phyloP scores from a whole-genome alignment of 345 rosid genomes.

The Populus tremula region DNA sequence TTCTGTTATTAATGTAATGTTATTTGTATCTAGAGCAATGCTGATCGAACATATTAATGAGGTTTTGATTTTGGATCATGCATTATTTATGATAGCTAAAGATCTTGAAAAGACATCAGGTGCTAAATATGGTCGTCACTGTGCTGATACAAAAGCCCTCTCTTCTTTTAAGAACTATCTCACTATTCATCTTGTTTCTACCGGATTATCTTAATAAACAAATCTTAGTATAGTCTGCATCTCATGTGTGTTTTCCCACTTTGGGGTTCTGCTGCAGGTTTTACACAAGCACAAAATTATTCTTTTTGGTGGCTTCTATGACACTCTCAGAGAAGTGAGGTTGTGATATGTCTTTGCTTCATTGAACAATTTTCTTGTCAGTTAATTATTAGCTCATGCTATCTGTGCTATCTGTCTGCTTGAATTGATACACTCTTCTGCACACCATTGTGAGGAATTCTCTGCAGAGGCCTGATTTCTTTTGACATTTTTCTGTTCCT shows the following conservation, averaged over 20 bases:
- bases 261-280: conserved; percentile 54
- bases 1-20: neutral
- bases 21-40: neutral
- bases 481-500: no score
- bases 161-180: no score
- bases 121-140: neutral
- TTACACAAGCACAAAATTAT: conserved; percentile 90
- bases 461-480: neutral
- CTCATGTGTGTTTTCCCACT: conserved; percentile 13
- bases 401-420: neutral
- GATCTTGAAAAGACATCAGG: neutral
- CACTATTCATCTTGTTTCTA: neutral
- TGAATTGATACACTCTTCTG: neutral
- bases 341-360: conserved; percentile 38
- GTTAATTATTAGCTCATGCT: conserved; percentile 6
- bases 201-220: neutral
- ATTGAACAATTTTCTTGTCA: neutral
- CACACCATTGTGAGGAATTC: neutral
- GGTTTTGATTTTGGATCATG: neutral
- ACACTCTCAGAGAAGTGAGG: conserved; percentile 99
- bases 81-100: neutral
- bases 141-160: no score
- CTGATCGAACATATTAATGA: neutral
- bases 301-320: conserved; percentile 95
- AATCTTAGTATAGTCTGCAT: neutral